A percentile compares a stretch with the other conserved stretches of the same genome.
Evolutionary conservation across 2,329 filamentous ascomycete genomes (phyloP).

Genomic region (Neofusicoccum ribis): DNA sequence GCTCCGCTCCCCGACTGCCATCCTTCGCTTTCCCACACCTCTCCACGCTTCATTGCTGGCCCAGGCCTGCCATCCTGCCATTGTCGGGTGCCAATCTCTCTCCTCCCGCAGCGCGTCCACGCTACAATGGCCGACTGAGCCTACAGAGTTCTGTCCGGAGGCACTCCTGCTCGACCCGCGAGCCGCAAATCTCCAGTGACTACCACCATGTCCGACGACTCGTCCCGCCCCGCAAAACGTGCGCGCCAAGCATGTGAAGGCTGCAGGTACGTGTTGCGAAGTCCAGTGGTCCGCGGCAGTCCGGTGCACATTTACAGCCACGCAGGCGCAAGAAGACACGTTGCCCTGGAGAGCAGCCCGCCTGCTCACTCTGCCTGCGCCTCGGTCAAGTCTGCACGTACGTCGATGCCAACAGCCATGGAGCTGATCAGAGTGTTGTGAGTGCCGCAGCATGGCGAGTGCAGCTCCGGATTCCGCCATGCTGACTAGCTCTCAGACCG

Average conservation of each 20-base stretch:
- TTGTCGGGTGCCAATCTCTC: too few relatives aligned
- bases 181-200: too few relatives aligned
- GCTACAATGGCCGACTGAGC: too few relatives aligned
- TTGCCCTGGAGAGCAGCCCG: conserved; percentile 53
- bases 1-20: too few relatives aligned
- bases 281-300: background rate
- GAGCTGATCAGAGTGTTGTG: background rate
- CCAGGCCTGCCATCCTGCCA: too few relatives aligned
- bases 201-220: background rate
- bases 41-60: too few relatives aligned
- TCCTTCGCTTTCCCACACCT: too few relatives aligned
- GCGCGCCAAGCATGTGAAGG: conserved; percentile 5
- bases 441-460: background rate
- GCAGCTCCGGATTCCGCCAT: background rate
- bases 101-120: too few relatives aligned
- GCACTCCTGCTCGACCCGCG: too few relatives aligned
- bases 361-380: conserved; percentile 52
- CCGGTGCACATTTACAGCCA: background rate
- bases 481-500: background rate
- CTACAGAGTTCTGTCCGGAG: too few relatives aligned
- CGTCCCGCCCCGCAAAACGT: background rate
- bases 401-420: background rate
- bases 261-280: background rate
- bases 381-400: conserved; percentile 45
- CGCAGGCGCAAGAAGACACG: conserved; percentile 53